Evolutionary conservation across 108 stramenopile species (phyloP).

Genomic region (Schizochytrium sp.): DNA sequence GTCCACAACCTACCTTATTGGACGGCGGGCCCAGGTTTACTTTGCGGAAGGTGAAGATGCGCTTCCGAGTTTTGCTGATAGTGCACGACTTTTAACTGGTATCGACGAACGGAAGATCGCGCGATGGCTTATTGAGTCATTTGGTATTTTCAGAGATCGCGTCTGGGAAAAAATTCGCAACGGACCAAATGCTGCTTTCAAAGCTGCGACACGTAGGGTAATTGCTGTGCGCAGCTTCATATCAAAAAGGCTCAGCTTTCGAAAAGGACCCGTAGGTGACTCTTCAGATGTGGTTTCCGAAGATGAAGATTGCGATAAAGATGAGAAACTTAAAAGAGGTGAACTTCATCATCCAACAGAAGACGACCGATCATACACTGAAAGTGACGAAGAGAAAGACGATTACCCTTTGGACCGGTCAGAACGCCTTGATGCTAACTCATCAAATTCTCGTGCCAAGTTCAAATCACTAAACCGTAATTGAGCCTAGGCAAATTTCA

Average conservation of each 20-base stretch:
- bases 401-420: too few species aligned
- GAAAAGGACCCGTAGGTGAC: background rate
- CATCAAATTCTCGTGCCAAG: too few species aligned
- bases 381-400: too few species aligned
- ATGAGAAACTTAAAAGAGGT: background rate
- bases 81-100: slow-evolving; percentile 20
- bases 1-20: slow-evolving; percentile 31
- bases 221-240: slow-evolving; percentile 2
- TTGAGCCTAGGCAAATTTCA: too few species aligned
- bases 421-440: too few species aligned
- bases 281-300: background rate
- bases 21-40: slow-evolving; percentile 14
- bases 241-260: slow-evolving; percentile 11
- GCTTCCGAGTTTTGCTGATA: background rate
- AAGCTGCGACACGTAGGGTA: background rate
- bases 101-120: slow-evolving; percentile 43
- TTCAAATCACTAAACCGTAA: too few species aligned
- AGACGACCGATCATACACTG: too few species aligned
- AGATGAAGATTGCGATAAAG: slow-evolving; percentile 18
- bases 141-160: background rate
- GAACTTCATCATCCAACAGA: background rate
- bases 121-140: slow-evolving; percentile 35
- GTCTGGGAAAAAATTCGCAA: background rate
- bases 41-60: slow-evolving; percentile 54
- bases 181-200: background rate